Base-by-base conservation (phyloP, 2,329 filamentous ascomycete genomes). In the Plectosphaerella plurivora region DNA sequence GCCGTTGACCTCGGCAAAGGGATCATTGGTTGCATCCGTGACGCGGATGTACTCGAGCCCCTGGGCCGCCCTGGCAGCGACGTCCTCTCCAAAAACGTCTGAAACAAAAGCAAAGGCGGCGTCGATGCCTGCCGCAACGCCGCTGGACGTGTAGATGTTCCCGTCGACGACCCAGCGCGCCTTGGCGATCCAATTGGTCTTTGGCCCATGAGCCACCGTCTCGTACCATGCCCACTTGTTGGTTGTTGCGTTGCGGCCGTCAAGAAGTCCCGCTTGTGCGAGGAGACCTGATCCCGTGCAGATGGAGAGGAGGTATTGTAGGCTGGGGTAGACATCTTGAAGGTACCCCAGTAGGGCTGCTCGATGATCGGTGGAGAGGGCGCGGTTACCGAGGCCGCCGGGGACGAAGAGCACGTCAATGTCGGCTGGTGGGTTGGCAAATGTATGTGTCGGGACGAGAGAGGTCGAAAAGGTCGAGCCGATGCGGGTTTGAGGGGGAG, bases 111-210 rank as follows among this genome's bases (percentile, higher is more conserved):
- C 82, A 61, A 83, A 73, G 44, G 74, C 79, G 54, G 79, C 69
- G 69, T 87, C 84, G 45, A 84, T 85, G 0, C 84, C 84, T 1
- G 84, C 83, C 52, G 72, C 76, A 5, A 85, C 74, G 0, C 81
- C 81, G 0, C 77, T 78, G 1, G 75, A 76, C 2, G 77, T 82
- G 81, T 81, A 85, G 2, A 83, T 66, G 52, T 82, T 79, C 0
- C 77, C 79, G 61, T 83, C 78, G 0, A 67, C 66, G 0, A 82
- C 77, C 82, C 81, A 85, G n/a, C 82, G 68, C 16, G 81, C 81
- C 42, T 71, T 68, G 0, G 68, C 62, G 4, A 79, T 65, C 82
- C 82, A 86, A 1, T 75, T 58, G 1, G 79, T 75, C 10, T 70
- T 62, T 0, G 71, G 67, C 2, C 75, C 67, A 35, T 68, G 57